Evolutionary conservation across 179 eudicot species (phyloP), one percentile per base, ranked within the genome.

Genomic region (Drosera spatulata): DNA sequence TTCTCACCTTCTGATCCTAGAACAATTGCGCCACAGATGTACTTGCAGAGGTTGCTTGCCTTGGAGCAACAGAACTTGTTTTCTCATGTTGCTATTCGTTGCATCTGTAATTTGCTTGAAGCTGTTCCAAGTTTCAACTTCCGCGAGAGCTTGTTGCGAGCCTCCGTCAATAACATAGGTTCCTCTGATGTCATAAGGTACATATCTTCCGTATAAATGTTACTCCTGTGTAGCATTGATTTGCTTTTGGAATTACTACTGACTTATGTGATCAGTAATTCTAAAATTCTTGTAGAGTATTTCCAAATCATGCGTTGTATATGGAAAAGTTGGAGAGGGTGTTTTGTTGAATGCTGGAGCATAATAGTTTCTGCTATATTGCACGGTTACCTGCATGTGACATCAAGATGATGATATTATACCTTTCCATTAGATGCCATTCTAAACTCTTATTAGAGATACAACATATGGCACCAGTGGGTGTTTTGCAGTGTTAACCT

Each of bases 121-220:
- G 87, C 95, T 33, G 89, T 79, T 68, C 99, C 96, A 6, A 96
- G 86, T 74, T 93, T 93, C 71, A 93, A 93, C 73, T 86, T 73
- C 68, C 86, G 93, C 37, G 89, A 86, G 60, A 81, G 50, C 71
- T 65, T 93, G 73, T 64, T 93, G 65, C 77, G 71, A 60, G 86
- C 87, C 65, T 90, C 84, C 63, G 74, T 86, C n/a, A 66, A 71
- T 76, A 79, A 84, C 73, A 77, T 93, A 67, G 75, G 77, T 66
- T 88, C 93, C 65, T 53, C 77, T 55, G 95, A 93, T 63, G 85
- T 85, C 49, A 70, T 80, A 66, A 88, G 99, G 99, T 93, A 33
- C 33, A 7, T 53, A 42, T 63, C 15, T 44, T 14, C 38, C 37
- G 7, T 50, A 12, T 61, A 41, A 52, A 40, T 48, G 12, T 3